These are phyloP conservation scores for Heterobasidion annosum DNA, from an alignment of 1,284 basidiomycete species.

Conservation along the genomic window DNA sequence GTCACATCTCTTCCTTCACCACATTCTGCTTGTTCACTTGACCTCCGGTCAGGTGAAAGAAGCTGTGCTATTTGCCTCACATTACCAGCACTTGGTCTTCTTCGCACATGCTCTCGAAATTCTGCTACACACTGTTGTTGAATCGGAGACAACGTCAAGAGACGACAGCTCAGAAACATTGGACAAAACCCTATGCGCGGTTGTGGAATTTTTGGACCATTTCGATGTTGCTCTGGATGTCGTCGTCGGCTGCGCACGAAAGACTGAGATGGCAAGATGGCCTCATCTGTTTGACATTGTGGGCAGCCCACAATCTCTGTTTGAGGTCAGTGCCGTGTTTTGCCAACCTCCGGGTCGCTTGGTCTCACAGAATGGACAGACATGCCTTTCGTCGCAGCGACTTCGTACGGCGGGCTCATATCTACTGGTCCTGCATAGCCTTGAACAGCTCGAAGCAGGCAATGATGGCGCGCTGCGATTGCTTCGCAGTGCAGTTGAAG, in stretches of 20 bases:
- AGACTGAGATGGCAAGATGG: conserved; percentile 95
- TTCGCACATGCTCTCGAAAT: conserved; percentile 94
- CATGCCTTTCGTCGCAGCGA: conserved; percentile 67
- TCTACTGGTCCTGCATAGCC: conserved; percentile 86
- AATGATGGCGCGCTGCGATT: conserved; percentile 74
- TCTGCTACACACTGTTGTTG: conserved; percentile 87
- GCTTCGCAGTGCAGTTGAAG: conserved; percentile 63
- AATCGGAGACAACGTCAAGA: conserved; percentile 60
- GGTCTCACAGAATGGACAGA: conserved; percentile 29
- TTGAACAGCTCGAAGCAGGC: conserved; percentile 82
- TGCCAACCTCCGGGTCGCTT: not conserved
- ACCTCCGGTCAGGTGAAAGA: conserved; percentile 61
- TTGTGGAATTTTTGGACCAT: conserved; percentile 90
- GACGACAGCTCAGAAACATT: conserved; percentile 13
- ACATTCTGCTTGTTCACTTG: conserved; percentile 83
- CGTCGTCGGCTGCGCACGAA: conserved; percentile 92
- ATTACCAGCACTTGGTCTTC: conserved; percentile 86
- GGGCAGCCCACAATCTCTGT: conserved; percentile 84
- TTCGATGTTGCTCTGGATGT: conserved; percentile 89
- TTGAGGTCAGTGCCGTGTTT: conserved; percentile 52
- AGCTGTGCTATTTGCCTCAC: conserved; percentile 80
- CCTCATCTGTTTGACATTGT: conserved; percentile 82
- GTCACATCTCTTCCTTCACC: conserved; percentile 93
- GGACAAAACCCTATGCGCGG: conserved; percentile 51
- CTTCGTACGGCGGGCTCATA: conserved; percentile 91